Conservation (phyloP, 352 stramenopile genomes). For the Phytophthora hybrid region DNA sequence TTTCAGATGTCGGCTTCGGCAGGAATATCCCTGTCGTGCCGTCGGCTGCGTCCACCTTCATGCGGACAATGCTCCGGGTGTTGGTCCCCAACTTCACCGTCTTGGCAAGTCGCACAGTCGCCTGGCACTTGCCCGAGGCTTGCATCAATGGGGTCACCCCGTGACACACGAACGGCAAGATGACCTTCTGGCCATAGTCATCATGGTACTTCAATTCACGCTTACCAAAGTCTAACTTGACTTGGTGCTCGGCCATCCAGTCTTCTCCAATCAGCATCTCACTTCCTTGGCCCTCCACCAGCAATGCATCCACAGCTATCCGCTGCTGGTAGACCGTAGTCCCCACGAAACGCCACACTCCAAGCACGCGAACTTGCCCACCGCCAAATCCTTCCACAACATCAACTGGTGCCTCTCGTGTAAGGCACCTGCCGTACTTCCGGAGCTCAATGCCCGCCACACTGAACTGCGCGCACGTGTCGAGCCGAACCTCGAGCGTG, state of each 20-base stretch:
- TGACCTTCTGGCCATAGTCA: not conserved
- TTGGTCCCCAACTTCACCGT: slow-evolving; percentile 20
- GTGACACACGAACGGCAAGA: slow-evolving; percentile 15
- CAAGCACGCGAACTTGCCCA: not conserved
- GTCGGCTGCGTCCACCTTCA: slow-evolving; percentile 22
- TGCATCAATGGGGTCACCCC: not conserved
- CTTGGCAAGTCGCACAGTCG: slow-evolving; percentile 9
- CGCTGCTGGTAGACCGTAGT: slow-evolving; percentile 5
- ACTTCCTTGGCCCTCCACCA: slow-evolving; percentile 8
- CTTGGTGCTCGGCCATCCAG: slow-evolving; percentile 12
- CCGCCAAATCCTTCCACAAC: slow-evolving; percentile 22
- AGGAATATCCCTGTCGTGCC: slow-evolving; percentile 13
- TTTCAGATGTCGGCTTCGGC: not conserved
- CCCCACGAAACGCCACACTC: not conserved
- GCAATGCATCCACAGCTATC: not conserved
- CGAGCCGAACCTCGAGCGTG: slow-evolving; percentile 5
- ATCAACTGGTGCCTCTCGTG: not conserved
- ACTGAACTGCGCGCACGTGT: not conserved
- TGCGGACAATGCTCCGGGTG: not conserved
- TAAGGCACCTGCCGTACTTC: slow-evolving; percentile 1
- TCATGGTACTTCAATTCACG: slow-evolving; percentile 8
- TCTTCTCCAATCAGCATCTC: slow-evolving; percentile 22
- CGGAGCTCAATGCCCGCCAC: not conserved
- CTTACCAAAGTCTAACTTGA: slow-evolving; percentile 11
- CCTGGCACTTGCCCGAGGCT: not conserved